These are phyloP conservation scores for Corrigiola litoralis DNA, from an alignment of 179 eudicot genomes.

Conservation along the genomic window DNA sequence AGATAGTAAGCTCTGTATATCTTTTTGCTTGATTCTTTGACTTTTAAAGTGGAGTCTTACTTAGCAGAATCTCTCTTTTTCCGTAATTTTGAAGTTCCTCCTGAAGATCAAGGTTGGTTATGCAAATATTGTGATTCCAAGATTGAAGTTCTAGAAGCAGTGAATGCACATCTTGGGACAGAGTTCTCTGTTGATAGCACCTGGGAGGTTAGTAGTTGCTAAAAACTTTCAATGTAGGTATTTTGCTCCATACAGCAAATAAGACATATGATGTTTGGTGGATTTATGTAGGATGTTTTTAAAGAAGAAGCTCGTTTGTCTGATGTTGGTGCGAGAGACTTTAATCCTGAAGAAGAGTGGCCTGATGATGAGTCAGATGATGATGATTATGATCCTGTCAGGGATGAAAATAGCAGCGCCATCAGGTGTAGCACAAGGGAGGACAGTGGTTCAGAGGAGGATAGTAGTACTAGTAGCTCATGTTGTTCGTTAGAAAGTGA, in stretches of 20 bases:
- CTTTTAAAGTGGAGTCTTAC: background rate
- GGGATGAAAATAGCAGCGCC: constrained; percentile 35
- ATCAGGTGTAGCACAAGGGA: constrained; percentile 28
- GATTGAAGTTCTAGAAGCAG: constrained; percentile 73
- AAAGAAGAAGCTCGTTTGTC: constrained; percentile 77
- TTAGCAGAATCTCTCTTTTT: constrained; percentile 11
- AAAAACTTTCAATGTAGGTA: constrained; percentile 5
- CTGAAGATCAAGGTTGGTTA: constrained; percentile 89
- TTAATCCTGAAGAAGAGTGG: constrained; percentile 68
- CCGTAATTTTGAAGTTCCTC: constrained; percentile 56
- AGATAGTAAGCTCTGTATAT: constrained; percentile 58
- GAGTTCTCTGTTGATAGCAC: constrained; percentile 47
- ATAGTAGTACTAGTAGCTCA: constrained; percentile 49
- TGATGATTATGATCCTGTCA: constrained; percentile 78
- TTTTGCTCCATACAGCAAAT: constrained; percentile 1
- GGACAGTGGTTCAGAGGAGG: constrained; percentile 34
- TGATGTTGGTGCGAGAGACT: constrained; percentile 37
- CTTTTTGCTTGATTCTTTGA: constrained; percentile 1
- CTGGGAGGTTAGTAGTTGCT: constrained; percentile 67
- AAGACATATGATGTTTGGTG: background rate
- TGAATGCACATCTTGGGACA: constrained; percentile 93
- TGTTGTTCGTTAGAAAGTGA: constrained; percentile 65
- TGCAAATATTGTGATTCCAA: constrained; percentile 83
- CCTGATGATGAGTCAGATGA: constrained; percentile 97
- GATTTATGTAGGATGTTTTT: constrained; percentile 64